Evolutionary conservation across 768 basidiomycete species (phyloP).

Genomic region (Lyophyllum semitale): DNA sequence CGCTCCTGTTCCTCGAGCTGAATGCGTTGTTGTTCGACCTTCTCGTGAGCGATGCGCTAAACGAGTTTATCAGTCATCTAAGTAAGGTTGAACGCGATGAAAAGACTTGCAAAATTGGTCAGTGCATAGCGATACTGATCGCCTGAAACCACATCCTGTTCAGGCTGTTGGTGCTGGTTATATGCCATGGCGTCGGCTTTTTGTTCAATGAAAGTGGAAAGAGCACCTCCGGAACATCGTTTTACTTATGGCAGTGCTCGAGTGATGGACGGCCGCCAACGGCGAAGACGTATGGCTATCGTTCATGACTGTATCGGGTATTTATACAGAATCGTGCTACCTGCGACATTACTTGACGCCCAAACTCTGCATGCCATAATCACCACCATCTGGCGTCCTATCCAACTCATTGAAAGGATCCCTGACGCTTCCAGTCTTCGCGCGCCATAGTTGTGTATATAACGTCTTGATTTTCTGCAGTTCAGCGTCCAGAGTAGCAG

Average conservation of each 20-base stretch:
- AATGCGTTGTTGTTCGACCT: conserved; percentile 77
- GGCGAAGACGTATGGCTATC: too few relatives aligned
- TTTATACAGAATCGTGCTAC: background rate
- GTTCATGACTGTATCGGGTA: too few relatives aligned
- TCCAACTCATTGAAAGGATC: conserved; percentile 72
- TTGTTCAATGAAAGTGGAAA: background rate
- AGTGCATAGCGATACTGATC: conserved; percentile 85
- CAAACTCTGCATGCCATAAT: conserved; percentile 46
- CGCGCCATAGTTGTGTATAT: conserved; percentile 79
- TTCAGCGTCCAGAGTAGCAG: conserved; percentile 72
- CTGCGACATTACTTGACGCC: conserved; percentile 31
- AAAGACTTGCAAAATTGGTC: conserved; percentile 69
- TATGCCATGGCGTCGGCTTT: conserved; percentile 24
- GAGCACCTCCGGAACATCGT: background rate
- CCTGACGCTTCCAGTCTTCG: conserved; percentile 78
- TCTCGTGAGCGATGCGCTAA: conserved; percentile 85
- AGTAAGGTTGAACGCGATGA: background rate
- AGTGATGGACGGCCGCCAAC: conserved; percentile 9
- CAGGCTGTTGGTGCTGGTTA: conserved; percentile 26
- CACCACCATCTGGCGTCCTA: conserved; percentile 31
- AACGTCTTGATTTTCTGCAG: conserved; percentile 74
- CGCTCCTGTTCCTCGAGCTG: conserved; percentile 85
- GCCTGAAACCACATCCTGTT: conserved; percentile 46
- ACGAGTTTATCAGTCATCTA: background rate
- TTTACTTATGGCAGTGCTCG: background rate